These are phyloP conservation scores for Arthrocladium fulminans DNA, from an alignment of 2,329 filamentous ascomycete species.

Conservation along the genomic window DNA sequence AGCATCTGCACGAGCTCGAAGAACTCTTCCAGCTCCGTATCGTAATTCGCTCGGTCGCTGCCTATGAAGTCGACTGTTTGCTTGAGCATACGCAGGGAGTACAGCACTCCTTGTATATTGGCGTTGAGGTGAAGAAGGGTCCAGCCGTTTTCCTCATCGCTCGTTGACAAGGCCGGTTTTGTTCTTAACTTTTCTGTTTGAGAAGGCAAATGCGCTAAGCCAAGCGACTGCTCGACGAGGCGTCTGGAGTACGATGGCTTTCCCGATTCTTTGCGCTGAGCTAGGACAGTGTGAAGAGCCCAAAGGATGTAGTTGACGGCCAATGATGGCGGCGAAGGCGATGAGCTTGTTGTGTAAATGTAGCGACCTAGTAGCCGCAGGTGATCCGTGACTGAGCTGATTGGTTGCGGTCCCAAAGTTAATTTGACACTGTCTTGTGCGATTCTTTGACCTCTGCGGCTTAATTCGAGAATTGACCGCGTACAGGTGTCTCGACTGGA, in stretches of 20 bases:
- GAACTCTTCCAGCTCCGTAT: not conserved
- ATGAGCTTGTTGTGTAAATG: not conserved
- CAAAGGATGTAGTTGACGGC: not conserved
- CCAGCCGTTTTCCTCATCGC: not conserved
- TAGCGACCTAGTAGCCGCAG: not conserved
- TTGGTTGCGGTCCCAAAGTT: not conserved
- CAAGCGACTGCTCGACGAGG: slow-evolving; percentile 3
- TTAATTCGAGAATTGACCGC: slow-evolving; percentile 17
- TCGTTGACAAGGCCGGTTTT: not conserved
- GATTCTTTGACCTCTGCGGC: slow-evolving; percentile 19
- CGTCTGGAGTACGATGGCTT: not conserved
- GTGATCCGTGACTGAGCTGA: not conserved
- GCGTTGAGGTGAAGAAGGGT: slow-evolving; percentile 49
- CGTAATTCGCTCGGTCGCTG: not conserved
- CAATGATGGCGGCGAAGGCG: not conserved
- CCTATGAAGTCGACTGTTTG: slow-evolving; percentile 27
- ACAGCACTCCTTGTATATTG: slow-evolving; percentile 51
- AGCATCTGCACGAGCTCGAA: not conserved
- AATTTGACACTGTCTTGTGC: slow-evolving; percentile 23
- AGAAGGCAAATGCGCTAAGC: not conserved
- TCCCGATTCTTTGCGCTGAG: not conserved
- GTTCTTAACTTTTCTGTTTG: not conserved
- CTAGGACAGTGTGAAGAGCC: not conserved
- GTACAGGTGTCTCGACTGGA: no score
- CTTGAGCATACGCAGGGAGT: slow-evolving; percentile 54